Base-by-base conservation (phyloP, 371 early-diverging fungal genomes). In the Fennellomyces sp. region DNA sequence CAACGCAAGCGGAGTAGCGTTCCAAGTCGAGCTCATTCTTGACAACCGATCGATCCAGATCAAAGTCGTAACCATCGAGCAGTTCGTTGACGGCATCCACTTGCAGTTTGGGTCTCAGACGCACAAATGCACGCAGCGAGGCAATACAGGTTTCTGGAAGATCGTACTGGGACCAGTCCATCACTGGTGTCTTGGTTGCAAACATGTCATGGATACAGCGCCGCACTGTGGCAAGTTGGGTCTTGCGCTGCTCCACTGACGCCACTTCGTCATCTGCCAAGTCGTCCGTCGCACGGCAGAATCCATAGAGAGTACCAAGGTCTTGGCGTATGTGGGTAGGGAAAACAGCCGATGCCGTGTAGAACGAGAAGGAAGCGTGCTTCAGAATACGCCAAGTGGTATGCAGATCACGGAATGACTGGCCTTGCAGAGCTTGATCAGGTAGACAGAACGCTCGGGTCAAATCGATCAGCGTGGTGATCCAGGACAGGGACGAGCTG, bases 241-340 rank as follows among this genome's bases (percentile, higher is more conserved):
- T 10, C 26, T 66, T 54, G 8, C 79, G 63, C 8, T 63, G 27
- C 13, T 68, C 60, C 2, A 65, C 49, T 6, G 73, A 47, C 10
- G 72, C 61, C 2, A n/a, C 17, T 35, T 73, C 73, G 26, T 69
- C 63, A 53, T 88, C 88, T 8, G 75, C 76, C 13, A 88, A 54
- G 38, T 88, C 88, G 57, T 88, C 88, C 0, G 83, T 82, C 19
- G 82, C 75, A 27, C 88, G 79, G 56, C 86, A 88, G 51, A 86
- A 84, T 1, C 77, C 85, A 61, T 88, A 88, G 10, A 88, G 71
- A 0, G 78, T 68, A 19, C 78, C 70, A 0, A 86, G 53, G 48
- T 85, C 85, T 58, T 80, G 77, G 13, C 85, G 78, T 5, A 80
- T 53, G 19, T 76, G 47, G 26, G 56, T 50, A n/a, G 83, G 71